phyloP scores from a whole-genome alignment of 352 stramenopile species.

The Globisporangium okanoganense region DNA sequence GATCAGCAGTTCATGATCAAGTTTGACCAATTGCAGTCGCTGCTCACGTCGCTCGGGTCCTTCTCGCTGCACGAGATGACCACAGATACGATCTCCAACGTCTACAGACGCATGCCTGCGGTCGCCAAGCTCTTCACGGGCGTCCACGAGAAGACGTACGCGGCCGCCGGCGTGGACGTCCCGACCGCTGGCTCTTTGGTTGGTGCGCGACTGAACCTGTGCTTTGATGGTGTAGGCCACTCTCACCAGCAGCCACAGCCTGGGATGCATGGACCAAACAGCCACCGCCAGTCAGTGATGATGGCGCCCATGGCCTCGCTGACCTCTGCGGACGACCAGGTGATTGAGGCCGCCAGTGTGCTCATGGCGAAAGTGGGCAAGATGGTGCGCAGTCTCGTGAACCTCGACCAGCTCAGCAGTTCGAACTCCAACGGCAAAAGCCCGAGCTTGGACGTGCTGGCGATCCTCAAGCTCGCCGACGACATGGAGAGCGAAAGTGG shows the following conservation, averaged over 20 bases:
- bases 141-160: constrained; percentile 31
- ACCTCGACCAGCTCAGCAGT: constrained; percentile 27
- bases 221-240: neutral
- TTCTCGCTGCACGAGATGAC: constrained; percentile 46
- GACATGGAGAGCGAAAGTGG: constrained; percentile 34
- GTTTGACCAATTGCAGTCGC: constrained; percentile 58
- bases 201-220: neutral
- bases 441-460: constrained; percentile 29
- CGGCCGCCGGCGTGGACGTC: constrained; percentile 34
- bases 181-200: neutral
- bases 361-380: constrained; percentile 54
- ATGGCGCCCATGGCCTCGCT: neutral
- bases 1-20: constrained; percentile 67
- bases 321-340: constrained; percentile 12
- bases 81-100: constrained; percentile 45
- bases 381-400: constrained; percentile 54
- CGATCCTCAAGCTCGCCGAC: constrained; percentile 53
- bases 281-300: constrained; percentile 1
- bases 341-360: constrained; percentile 35
- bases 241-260: constrained; percentile 1
- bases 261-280: neutral
- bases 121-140: constrained; percentile 42
- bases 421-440: constrained; percentile 3
- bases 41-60: constrained; percentile 31
- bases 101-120: constrained; percentile 40